Percentiles rank a stretch among this genome's conserved stretches.
Evolutionary conservation across 176 grass and related monocot genomes (phyloP).

Genomic region (Rhynchospora pubera): DNA sequence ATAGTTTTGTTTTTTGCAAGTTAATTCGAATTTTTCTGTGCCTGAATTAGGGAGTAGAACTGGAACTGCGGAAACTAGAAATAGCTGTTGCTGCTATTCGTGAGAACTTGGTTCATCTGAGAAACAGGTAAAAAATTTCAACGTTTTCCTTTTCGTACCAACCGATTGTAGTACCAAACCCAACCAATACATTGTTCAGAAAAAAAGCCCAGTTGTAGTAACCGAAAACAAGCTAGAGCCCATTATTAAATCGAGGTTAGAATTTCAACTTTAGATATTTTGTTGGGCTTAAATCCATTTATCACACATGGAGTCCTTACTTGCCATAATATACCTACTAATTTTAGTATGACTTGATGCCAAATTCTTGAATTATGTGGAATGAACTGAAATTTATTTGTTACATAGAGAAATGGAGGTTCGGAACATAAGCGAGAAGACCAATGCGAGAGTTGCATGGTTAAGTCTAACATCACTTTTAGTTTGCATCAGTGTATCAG

Average conservation of each 20-base stretch:
- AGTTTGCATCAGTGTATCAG: conserved; percentile 53
- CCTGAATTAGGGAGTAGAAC: conserved; percentile 52
- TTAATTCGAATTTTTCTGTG: neutral
- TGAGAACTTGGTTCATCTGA: conserved; percentile 48
- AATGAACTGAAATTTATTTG: neutral
- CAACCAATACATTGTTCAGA: neutral
- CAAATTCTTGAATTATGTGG: neutral
- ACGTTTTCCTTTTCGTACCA: neutral
- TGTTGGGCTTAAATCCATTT: neutral
- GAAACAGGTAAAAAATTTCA: conserved; percentile 34
- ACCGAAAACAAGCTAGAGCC: neutral
- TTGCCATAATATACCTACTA: neutral
- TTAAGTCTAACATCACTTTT: conserved; percentile 49
- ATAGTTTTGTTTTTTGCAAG: neutral
- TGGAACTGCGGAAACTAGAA: conserved; percentile 77
- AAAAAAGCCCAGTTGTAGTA: neutral
- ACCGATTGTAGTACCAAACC: neutral
- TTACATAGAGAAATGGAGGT: conserved; percentile 56
- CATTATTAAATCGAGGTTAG: neutral
- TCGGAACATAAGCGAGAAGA: conserved; percentile 51
- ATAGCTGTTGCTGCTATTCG: conserved; percentile 43
- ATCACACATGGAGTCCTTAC: neutral
- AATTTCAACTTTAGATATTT: neutral
- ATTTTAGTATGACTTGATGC: conserved; percentile 2
- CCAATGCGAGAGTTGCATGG: conserved; percentile 55